Evolutionary conservation across 2,329 filamentous ascomycete species (phyloP).

Genomic region (Lecanosticta acicola): DNA sequence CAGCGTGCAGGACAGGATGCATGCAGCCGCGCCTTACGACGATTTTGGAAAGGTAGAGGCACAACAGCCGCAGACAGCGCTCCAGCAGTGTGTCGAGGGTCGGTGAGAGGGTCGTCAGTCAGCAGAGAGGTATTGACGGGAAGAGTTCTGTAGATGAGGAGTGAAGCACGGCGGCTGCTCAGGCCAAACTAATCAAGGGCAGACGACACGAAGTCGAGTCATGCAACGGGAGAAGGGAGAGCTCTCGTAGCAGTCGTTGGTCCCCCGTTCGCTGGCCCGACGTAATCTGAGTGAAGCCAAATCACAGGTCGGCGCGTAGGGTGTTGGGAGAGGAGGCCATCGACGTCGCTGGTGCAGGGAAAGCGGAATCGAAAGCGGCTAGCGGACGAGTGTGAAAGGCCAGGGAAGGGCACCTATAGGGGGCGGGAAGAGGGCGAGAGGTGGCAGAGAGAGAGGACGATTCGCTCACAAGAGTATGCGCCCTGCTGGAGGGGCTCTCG

Average conservation of each 20-base stretch:
- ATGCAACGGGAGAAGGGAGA: no score
- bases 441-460: constrained; percentile 17
- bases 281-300: constrained; percentile 25
- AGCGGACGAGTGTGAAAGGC: constrained; percentile 26
- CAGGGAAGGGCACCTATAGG: constrained; percentile 27
- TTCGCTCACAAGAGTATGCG: constrained; percentile 23
- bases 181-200: constrained; percentile 8
- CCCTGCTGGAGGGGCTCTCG: constrained; percentile 17
- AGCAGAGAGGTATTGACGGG: not conserved
- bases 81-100: not conserved
- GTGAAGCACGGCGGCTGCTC: not conserved
- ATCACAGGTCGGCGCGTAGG: constrained; percentile 27
- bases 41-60: constrained; percentile 16
- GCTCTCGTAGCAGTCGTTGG: no score
- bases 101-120: not conserved
- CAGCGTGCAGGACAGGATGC: constrained; percentile 31
- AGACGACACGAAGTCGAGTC: constrained; percentile 17
- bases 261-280: no score
- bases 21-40: constrained; percentile 37
- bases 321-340: constrained; percentile 9
- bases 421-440: constrained; percentile 8
- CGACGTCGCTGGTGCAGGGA: constrained; percentile 14
- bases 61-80: constrained; percentile 21
- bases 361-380: constrained; percentile 21
- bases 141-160: not conserved